A percentile compares a stretch with the other conserved stretches of the same genome.
These are phyloP conservation scores for Misopates orontium DNA, from an alignment of 257 asterid species.

Conservation along the genomic window DNA sequence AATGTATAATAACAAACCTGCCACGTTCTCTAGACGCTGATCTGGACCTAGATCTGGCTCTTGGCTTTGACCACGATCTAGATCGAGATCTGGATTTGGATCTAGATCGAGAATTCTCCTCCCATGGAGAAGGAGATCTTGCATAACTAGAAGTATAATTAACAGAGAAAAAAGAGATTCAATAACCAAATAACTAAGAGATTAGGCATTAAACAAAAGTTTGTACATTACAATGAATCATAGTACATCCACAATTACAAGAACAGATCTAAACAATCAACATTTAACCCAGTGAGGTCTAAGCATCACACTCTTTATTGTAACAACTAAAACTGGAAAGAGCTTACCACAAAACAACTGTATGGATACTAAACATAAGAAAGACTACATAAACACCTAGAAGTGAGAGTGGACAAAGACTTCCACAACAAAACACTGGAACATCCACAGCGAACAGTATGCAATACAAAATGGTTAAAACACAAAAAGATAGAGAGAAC, in stretches of 20 bases:
- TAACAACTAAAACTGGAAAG: neutral
- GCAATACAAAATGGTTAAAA: neutral
- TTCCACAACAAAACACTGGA: constrained; percentile 11
- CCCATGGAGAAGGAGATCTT: constrained; percentile 80
- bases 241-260: neutral
- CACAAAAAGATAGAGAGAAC: neutral
- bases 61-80: constrained; percentile 32
- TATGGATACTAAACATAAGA: neutral
- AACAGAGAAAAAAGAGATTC: constrained; percentile 15
- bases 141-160: constrained; percentile 48
- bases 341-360: no score
- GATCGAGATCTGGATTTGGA: constrained; percentile 60
- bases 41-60: constrained; percentile 47
- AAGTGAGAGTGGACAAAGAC: no score
- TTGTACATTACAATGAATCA: neutral
- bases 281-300: neutral
- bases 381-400: no score
- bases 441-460: neutral
- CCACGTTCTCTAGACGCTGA: constrained; percentile 74
- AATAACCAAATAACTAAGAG: neutral
- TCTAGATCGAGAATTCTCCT: constrained; percentile 58
- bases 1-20: constrained; percentile 42
- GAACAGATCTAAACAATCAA: neutral
- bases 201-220: neutral
- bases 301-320: neutral